Evolutionary conservation across 1,139 yeast genomes (phyloP), one percentile per base, ranked within the genome.

Genomic region (Debaryomyces coudertii): DNA sequence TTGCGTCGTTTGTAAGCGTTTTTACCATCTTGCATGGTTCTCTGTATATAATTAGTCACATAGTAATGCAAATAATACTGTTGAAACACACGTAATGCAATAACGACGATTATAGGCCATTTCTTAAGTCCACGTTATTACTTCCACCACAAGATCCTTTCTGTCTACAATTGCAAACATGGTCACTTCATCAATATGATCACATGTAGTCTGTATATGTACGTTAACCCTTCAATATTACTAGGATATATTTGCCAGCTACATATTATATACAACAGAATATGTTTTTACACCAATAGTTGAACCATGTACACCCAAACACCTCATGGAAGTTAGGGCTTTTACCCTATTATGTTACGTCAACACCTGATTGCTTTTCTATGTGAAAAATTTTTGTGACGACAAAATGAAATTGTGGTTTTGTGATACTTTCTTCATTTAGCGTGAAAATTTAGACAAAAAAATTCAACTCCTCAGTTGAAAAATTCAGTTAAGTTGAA

Each of bases 1-100:
- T 77, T 78, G 52, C 87, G 97, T 75, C 85, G 97, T 71, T 77
- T 87, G 61, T 86, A 76, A 44, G 41, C 29, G n/a, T 22, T 37
- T 18, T 22, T 27, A 9, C 33, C 30, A 24, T 40, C 25, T 25
- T 47, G 40, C 40, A 36, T 16, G 35, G 24, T 36, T 28, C 31
- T 36, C 40, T 47, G 47, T 47, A 44, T 30, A 47, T 47, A 47
- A 25, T 42, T 29, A 29, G 33, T n/a, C 36, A 18, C 23, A 38
- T 38, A 38, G 12, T 38, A 38, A 36, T 27, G 40, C 29, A 16
- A 16, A 36, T 36, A 43, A 29, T 11, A 23, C 28, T 30, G 16
- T 29, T 30, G 34, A 37, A 23, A 20, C 23, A 12, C 28, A 29
- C 14, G 18, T 15, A 29, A 3, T 7, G 7, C 15, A 6, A 12